phyloP scores from a whole-genome alignment of 176 grass and related monocot species.

The Phoenix roebelenii region DNA sequence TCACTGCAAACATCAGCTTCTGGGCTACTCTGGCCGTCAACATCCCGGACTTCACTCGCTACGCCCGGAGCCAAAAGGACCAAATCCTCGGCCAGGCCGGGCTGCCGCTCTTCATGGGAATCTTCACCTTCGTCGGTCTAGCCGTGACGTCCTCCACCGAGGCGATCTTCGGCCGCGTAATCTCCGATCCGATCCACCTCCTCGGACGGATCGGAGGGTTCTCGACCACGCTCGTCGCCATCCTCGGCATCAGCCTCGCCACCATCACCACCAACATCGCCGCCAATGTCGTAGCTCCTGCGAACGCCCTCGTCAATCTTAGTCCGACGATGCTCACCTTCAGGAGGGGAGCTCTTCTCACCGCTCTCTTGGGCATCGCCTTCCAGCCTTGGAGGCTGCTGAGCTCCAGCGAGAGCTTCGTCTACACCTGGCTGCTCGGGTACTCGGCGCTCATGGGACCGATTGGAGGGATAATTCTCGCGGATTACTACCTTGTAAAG shows the following conservation, averaged over 20 bases:
- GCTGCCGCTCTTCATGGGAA: slow-evolving; percentile 83
- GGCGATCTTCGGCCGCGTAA: slow-evolving; percentile 70
- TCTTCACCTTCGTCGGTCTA: slow-evolving; percentile 80
- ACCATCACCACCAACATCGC: slow-evolving; percentile 91
- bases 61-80: slow-evolving; percentile 68
- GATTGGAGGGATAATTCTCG: slow-evolving; percentile 63
- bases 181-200: slow-evolving; percentile 85
- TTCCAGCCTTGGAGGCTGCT: slow-evolving; percentile 89
- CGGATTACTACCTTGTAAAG: slow-evolving; percentile 77
- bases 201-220: slow-evolving; percentile 66
- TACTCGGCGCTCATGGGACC: slow-evolving; percentile 87
- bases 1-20: slow-evolving; percentile 95
- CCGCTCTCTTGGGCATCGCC: slow-evolving; percentile 66
- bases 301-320: slow-evolving; percentile 73
- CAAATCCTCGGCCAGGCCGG: slow-evolving; percentile 77
- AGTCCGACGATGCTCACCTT: slow-evolving; percentile 74
- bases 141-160: slow-evolving; percentile 81
- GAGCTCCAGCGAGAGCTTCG: slow-evolving; percentile 88
- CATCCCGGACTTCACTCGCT: slow-evolving; percentile 86
- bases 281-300: slow-evolving; percentile 82
- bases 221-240: slow-evolving; percentile 49
- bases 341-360: slow-evolving; percentile 60
- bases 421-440: slow-evolving; percentile 85
- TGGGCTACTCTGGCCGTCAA: slow-evolving; percentile 92
- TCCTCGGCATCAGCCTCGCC: slow-evolving; percentile 90